Base-by-base conservation (phyloP, 176 grass and related monocot genomes). In the Oryza officinalis region DNA sequence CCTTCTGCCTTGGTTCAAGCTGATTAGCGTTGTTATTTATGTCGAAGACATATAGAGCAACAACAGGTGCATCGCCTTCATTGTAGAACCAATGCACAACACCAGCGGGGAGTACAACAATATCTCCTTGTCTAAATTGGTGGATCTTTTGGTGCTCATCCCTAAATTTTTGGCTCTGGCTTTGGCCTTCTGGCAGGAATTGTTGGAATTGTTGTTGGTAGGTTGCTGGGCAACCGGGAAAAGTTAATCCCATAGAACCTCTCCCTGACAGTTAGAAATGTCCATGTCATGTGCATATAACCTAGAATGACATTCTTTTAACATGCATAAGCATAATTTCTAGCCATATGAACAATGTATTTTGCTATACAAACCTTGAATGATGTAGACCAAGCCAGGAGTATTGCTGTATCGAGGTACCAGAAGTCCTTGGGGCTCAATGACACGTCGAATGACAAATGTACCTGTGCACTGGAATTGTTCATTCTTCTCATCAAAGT, bases 331-430 rank as follows among this genome's bases (percentile, higher is more conserved):
- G 1, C 14, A 63, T 50, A 23, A 75, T n/a, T 35, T 57, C 2
- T 13, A 40, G 7, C 11, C 4, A 31, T 15, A 26, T 32, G 1
- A 52, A 71, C 13, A 30, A 15, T 26, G 10, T 35, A 26, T 49
- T 4, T 27, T 12, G 1, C 68, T 25, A 30, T 22, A 50, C 33
- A 28, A 44, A 69, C 82, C 76, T 85, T 89, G 87, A 2, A 68
- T 30, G 35, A 89, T 76, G 61, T 89, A 81, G 2, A 81, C 52
- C 7, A 57, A 2, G 18, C 6, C 5, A 7, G 52, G 87, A 27
- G 82, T 75, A 45, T 85, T 89, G 47, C 72, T 72, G 77, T 76
- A 89, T 65, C 33, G 45, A 52, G 87, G 87, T 7, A 85, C 22
- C 33, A 85, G 27, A 46, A 89, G 76, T 45, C 82, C 87, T 69